Percentiles rank a stretch among this genome's conserved stretches.
These are phyloP conservation scores for Phytopythium cucurbitacearum DNA, from an alignment of 352 stramenopile genomes.

Conservation along the genomic window DNA sequence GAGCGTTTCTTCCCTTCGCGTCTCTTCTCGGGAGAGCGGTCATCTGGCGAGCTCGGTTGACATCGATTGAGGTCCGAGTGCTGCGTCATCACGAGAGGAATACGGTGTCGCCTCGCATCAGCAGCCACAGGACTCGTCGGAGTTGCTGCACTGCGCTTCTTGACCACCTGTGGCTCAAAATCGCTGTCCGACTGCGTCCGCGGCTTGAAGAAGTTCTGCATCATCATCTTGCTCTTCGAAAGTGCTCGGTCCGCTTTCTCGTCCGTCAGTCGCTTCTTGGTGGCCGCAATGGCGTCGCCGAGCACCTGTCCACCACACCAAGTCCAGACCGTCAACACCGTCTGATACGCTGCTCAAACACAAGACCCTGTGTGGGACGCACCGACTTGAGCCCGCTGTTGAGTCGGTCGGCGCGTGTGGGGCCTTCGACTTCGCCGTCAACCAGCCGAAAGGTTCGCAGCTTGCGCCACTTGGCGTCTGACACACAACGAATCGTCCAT, in stretches of 20 bases:
- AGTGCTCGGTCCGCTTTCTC: constrained; percentile 20
- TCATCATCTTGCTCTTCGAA: constrained; percentile 19
- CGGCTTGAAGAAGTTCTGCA: constrained; percentile 22
- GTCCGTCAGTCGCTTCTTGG: constrained; percentile 19
- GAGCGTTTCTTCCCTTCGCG: no score
- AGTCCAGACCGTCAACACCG: neutral
- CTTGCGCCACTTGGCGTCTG: constrained; percentile 71
- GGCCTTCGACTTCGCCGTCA: constrained; percentile 50
- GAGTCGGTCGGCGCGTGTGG: constrained; percentile 48
- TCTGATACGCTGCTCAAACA: neutral
- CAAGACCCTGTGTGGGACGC: neutral
- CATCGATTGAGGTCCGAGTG: constrained; percentile 1
- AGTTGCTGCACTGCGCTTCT: neutral
- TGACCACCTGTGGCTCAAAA: neutral
- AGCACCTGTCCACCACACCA: constrained; percentile 12
- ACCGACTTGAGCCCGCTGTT: constrained; percentile 57
- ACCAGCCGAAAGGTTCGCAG: constrained; percentile 67
- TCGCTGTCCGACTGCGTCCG: neutral
- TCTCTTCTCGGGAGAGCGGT: no score
- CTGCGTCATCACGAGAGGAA: neutral
- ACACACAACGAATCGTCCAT: constrained; percentile 2
- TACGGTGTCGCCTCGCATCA: no score
- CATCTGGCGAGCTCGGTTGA: no score
- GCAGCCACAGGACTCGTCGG: no score
- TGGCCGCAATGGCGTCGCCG: constrained; percentile 20